Conservation (phyloP, 192 early-diverging fungal genomes). For the Coemansia sp. region DNA sequence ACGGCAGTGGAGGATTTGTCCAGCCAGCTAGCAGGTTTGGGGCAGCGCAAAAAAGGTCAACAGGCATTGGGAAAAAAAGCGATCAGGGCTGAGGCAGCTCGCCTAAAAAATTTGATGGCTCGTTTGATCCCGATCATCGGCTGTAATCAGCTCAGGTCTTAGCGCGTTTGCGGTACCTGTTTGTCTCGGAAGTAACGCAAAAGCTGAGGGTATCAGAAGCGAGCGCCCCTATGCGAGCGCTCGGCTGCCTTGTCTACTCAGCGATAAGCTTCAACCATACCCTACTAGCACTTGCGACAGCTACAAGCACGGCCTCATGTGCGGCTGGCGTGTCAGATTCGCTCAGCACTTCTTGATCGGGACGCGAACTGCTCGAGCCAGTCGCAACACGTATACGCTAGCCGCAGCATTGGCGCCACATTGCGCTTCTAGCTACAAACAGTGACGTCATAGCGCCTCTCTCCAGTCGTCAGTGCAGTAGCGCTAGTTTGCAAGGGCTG, state of each 20-base stretch:
- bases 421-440: neutral
- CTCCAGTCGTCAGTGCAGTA: neutral
- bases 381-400: no score
- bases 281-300: neutral
- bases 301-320: neutral
- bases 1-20: no score
- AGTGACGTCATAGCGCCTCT: neutral
- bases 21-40: no score
- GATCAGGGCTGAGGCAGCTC: conserved; percentile 8
- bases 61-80: conserved; percentile 2
- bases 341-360: no score
- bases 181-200: no score
- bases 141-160: neutral
- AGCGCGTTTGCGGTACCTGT: neutral
- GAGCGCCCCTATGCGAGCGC: no score
- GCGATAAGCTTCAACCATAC: no score
- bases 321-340: no score
- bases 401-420: neutral
- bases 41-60: no score
- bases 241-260: no score
- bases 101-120: conserved; percentile 16
- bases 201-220: no score
- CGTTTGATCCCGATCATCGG: conserved; percentile 11
- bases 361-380: no score
- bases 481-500: neutral